Evolutionary conservation across 257 asterid species (phyloP), one percentile per base, ranked within the genome.

Genomic region (Solanum phureja): DNA sequence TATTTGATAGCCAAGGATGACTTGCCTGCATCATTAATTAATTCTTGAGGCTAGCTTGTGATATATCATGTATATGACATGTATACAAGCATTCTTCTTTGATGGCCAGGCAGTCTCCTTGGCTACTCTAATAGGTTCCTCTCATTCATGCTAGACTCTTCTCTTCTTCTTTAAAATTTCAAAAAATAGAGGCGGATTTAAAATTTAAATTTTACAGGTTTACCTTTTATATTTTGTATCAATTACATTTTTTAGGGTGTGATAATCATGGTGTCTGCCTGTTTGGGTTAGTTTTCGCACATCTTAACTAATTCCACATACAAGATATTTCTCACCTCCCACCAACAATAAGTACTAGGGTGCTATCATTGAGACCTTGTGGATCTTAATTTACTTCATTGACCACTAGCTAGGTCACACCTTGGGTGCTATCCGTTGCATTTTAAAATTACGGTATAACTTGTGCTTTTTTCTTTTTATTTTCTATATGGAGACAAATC

Each of bases 1-100:
- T 83, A 29, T 94, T 92, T 87, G 95, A 92, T 92, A 94, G 95
- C 97, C 97, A 92, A 93, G 94, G 95, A 94, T 94, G 95, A 93
- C 94, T 94, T 94, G 94, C 94, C 94, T 91, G 91, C 92, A 60
- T 89, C 87, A 89, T 72, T 89, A 52, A 89, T 72, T 89, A 52
- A 0, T 11, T 10, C 7, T 5, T 19, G 58, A 84, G 58, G 34
- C 8, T 40, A 40, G 44, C 0, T 86, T 27, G 27, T 16, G 5
- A 46, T 52, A 52, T 52, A 52, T 79, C 34, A 44, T 79, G 66
- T 42, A 44, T 79, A 35, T 44, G 37, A 0, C 24, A 11, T 12
- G 4, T 10, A 35, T 62, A 21, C 40, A n/a, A 79, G 52, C 31
- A 64, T 64, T 66, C 64, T 9, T 68, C 2, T 52, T 27, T 69